Evolutionary conservation across 177 flowering plant genomes (phyloP).

Genomic region (Vitis hybrid): DNA sequence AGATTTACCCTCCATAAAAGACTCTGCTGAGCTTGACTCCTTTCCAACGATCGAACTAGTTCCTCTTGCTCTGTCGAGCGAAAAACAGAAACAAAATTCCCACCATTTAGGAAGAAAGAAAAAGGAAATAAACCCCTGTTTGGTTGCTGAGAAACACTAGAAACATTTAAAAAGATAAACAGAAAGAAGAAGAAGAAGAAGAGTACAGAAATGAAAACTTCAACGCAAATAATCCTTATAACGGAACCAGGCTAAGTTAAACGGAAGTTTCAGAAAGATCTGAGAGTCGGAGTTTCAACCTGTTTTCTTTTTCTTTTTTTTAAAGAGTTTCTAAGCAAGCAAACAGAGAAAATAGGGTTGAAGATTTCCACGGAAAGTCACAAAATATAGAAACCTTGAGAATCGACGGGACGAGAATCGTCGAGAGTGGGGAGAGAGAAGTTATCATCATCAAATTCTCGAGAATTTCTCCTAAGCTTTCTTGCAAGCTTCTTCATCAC

Average conservation of each 20-base stretch:
- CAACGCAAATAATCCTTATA: too few relatives aligned
- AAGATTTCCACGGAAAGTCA: too few relatives aligned
- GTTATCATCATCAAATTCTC: slow-evolving; percentile 34
- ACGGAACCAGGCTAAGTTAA: too few relatives aligned
- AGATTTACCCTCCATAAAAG: slow-evolving; percentile 67
- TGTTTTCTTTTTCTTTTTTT: too few relatives aligned
- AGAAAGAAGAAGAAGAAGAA: slow-evolving; percentile 1
- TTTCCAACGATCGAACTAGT: slow-evolving; percentile 65
- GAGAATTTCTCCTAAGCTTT: slow-evolving; percentile 38
- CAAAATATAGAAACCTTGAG: slow-evolving; percentile 5
- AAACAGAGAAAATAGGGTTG: too few relatives aligned
- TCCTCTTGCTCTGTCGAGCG: slow-evolving; percentile 75
- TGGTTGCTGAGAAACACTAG: background rate
- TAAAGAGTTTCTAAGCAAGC: too few relatives aligned
- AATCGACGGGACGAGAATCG: slow-evolving; percentile 45
- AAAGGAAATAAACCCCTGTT: background rate
- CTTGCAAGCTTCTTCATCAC: slow-evolving; percentile 33
- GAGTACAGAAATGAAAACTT: background rate
- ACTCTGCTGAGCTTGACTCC: slow-evolving; percentile 61
- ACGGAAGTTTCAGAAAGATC: too few relatives aligned
- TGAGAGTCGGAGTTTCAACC: too few relatives aligned
- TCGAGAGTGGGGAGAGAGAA: slow-evolving; percentile 59
- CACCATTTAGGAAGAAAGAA: background rate
- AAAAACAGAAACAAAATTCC: background rate
- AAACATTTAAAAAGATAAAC: background rate